phyloP scores from a whole-genome alignment of 2,329 filamentous ascomycete genomes.

The Exserohilum rostratum region DNA sequence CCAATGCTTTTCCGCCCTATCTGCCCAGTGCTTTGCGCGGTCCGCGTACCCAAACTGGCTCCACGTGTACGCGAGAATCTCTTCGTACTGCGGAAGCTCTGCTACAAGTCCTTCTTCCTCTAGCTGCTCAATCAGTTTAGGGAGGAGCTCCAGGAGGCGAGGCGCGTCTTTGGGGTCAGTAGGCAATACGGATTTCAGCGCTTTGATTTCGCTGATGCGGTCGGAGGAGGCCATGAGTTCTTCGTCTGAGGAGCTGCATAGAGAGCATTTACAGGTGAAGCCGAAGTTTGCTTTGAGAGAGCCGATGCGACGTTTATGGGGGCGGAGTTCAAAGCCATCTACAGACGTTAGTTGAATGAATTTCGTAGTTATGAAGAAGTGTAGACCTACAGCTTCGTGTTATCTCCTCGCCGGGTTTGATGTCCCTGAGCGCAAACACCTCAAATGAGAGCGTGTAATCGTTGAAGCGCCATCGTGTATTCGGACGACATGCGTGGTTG shows the following conservation, averaged over 20 bases:
- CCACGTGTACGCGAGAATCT: conserved; percentile 43
- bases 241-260: conserved; percentile 31
- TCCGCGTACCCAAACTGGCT: conserved; percentile 33
- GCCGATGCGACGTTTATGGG: conserved; percentile 21
- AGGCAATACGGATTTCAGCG: conserved; percentile 33
- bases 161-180: conserved; percentile 23
- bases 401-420: conserved; percentile 38
- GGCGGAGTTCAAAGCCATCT: conserved; percentile 38
- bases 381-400: conserved; percentile 35
- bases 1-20: conserved; percentile 33
- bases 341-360: background rate
- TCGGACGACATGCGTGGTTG: conserved; percentile 45
- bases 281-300: conserved; percentile 32
- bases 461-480: conserved; percentile 43
- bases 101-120: conserved; percentile 35
- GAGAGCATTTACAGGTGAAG: conserved; percentile 39
- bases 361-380: background rate
- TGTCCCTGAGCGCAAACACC: conserved; percentile 35
- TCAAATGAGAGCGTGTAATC: conserved; percentile 35
- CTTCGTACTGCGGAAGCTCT: conserved; percentile 37
- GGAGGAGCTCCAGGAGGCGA: conserved; percentile 30
- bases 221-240: conserved; percentile 29
- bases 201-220: conserved; percentile 34
- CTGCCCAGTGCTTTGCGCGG: conserved; percentile 37
- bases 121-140: conserved; percentile 31